Percentiles rank a stretch among this genome's conserved stretches.
phyloP scores from a whole-genome alignment of 2,329 filamentous ascomycete genomes.

The Epichloe elymi region DNA sequence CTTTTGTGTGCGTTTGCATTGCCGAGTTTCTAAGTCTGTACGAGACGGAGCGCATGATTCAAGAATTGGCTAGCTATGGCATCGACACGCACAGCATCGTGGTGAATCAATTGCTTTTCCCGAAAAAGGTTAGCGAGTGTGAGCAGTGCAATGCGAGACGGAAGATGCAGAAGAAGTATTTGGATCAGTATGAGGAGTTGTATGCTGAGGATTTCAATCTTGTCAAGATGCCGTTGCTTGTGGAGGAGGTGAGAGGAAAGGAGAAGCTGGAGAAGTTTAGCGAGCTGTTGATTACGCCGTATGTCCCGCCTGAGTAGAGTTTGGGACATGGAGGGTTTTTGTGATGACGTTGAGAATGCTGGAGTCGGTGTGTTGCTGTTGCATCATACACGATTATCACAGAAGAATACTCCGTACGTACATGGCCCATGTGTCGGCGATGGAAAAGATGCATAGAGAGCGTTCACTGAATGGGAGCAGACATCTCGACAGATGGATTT shows the following conservation, averaged over 20 bases:
- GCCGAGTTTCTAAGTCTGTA: conserved; percentile 93
- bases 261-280: conserved; percentile 86
- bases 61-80: conserved; percentile 82
- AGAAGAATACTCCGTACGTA: neutral
- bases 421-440: too few species aligned
- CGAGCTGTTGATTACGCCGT: conserved; percentile 69
- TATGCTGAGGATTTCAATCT: conserved; percentile 96
- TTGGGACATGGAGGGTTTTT: neutral
- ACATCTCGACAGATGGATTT: neutral
- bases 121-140: conserved; percentile 69
- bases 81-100: conserved; percentile 98
- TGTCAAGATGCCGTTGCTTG: conserved; percentile 91
- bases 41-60: conserved; percentile 99
- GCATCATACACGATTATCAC: neutral
- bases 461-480: neutral
- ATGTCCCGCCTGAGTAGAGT: conserved; percentile 47
- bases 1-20: conserved; percentile 97
- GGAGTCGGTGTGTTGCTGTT: neutral
- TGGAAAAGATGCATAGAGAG: too few species aligned
- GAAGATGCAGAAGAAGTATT: conserved; percentile 99
- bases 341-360: neutral
- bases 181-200: conserved; percentile 95
- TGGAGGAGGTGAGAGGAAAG: conserved; percentile 92
- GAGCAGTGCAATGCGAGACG: conserved; percentile 89
- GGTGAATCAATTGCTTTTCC: conserved; percentile 94